Conservation (phyloP, 768 basidiomycete species). For the Artomyces pyxidatus region DNA sequence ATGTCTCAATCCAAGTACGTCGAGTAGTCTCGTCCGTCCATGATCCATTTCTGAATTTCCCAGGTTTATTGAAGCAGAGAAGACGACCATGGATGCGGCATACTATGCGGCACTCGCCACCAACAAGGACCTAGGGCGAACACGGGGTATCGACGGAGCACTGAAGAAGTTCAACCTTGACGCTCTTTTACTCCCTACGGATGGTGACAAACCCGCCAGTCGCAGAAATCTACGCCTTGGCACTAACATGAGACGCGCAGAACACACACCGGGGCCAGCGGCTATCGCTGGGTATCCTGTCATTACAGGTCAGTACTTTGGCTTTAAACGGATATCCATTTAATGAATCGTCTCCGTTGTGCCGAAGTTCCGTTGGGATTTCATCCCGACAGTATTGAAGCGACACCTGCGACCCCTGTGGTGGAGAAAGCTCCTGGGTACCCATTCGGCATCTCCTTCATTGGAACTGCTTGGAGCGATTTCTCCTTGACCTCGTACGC, state of each 20-base stretch:
- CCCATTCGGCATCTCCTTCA: conserved; percentile 25
- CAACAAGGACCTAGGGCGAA: conserved; percentile 24
- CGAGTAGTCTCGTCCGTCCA: neutral
- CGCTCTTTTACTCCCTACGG: conserved; percentile 26
- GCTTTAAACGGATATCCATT: neutral
- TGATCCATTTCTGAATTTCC: neutral
- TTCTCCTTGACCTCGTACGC: conserved; percentile 19
- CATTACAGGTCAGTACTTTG: conserved; percentile 13
- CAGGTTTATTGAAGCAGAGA: conserved; percentile 23
- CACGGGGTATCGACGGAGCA: conserved; percentile 27
- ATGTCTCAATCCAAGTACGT: conserved; percentile 27
- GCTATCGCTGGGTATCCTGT: conserved; percentile 19
- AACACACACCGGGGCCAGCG: conserved; percentile 7
- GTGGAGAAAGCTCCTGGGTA: conserved; percentile 16
- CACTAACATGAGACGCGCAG: conserved; percentile 1
- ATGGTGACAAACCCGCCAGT: conserved; percentile 19
- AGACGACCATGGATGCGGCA: conserved; percentile 19
- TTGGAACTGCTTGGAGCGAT: conserved; percentile 21
- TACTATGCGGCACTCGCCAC: conserved; percentile 24
- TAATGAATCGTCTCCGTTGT: neutral
- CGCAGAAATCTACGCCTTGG: neutral
- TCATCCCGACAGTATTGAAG: conserved; percentile 14
- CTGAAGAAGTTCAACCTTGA: conserved; percentile 24
- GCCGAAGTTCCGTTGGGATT: conserved; percentile 17
- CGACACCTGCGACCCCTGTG: conserved; percentile 8